A percentile compares a stretch with the other conserved stretches of the same genome.
Evolutionary conservation across 2,329 filamentous ascomycete species (phyloP).

Genomic region (Calonectria fujianensis): DNA sequence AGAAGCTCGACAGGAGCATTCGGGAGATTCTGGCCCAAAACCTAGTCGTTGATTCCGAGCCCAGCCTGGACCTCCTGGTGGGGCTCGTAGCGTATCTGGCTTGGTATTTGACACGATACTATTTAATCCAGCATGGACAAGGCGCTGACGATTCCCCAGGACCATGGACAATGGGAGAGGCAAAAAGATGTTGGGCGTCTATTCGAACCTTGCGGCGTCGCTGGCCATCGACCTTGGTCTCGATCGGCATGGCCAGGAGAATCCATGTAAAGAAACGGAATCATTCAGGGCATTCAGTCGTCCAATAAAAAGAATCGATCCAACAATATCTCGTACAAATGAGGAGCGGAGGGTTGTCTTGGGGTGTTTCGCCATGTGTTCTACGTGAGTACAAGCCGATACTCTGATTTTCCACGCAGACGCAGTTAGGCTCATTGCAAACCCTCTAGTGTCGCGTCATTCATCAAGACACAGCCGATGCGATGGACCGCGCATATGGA

Average conservation of each 20-base stretch:
- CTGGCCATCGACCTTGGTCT: slow-evolving; percentile 47
- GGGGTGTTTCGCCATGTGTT: slow-evolving; percentile 55
- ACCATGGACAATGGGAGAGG: slow-evolving; percentile 34
- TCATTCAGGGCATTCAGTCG: slow-evolving; percentile 39
- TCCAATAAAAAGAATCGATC: slow-evolving; percentile 42
- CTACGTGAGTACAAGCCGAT: slow-evolving; percentile 48
- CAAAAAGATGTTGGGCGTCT: slow-evolving; percentile 41
- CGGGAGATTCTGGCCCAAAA: slow-evolving; percentile 51
- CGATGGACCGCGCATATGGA: slow-evolving; percentile 74
- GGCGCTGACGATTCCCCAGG: slow-evolving; percentile 37
- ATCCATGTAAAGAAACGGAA: slow-evolving; percentile 42
- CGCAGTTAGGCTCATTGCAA: neutral
- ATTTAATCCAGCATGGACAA: neutral
- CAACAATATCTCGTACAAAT: slow-evolving; percentile 50
- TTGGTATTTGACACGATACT: slow-evolving; percentile 44
- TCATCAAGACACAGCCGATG: slow-evolving; percentile 64
- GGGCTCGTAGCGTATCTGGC: slow-evolving; percentile 51
- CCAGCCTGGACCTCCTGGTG: slow-evolving; percentile 53
- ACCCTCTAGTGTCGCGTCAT: slow-evolving; percentile 42
- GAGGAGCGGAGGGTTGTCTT: slow-evolving; percentile 57
- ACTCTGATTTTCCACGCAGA: neutral
- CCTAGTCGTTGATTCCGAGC: slow-evolving; percentile 49
- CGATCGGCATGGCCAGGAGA: slow-evolving; percentile 37
- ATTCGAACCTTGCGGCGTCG: slow-evolving; percentile 43
- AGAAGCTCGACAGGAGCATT: slow-evolving; percentile 43